Percentiles rank a stretch among this genome's conserved stretches.
phyloP scores from a whole-genome alignment of 1,139 yeast species.

The Chernovozyma aurita region DNA sequence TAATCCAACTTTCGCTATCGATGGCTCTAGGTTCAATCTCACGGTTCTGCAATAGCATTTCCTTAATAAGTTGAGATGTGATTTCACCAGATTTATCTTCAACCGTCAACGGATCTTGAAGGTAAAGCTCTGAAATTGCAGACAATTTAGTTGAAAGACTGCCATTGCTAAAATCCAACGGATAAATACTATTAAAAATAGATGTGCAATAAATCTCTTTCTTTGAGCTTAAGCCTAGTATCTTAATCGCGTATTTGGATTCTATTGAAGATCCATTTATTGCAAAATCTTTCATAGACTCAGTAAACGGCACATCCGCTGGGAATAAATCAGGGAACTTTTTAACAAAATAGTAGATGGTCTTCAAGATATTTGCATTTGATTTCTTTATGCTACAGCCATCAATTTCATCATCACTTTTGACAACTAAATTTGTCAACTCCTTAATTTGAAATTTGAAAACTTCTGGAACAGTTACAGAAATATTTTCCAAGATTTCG shows the following conservation, averaged over 20 bases:
- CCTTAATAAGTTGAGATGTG: constrained; percentile 57
- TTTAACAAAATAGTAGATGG: constrained; percentile 57
- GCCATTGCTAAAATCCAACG: constrained; percentile 37
- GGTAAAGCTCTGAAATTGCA: constrained; percentile 57
- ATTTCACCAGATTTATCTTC: constrained; percentile 55
- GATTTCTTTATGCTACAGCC: constrained; percentile 1
- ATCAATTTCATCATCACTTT: constrained; percentile 8
- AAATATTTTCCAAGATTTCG: constrained; percentile 54
- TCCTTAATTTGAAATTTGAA: constrained; percentile 56
- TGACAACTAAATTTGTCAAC: constrained; percentile 39
- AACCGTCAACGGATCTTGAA: constrained; percentile 46
- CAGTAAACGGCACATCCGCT: constrained; percentile 28
- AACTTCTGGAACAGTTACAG: constrained; percentile 59
- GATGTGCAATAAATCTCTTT: constrained; percentile 36
- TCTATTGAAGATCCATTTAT: constrained; percentile 53
- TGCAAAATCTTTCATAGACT: constrained; percentile 42
- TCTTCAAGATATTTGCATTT: constrained; percentile 32
- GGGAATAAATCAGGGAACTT: constrained; percentile 42
- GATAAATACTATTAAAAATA: constrained; percentile 44
- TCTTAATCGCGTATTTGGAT: constrained; percentile 62
- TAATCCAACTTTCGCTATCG: constrained; percentile 44
- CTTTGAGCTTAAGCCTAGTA: constrained; percentile 46
- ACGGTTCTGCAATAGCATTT: constrained; percentile 52
- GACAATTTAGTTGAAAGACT: constrained; percentile 55
- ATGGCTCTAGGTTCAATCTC: constrained; percentile 19